Percentiles rank a stretch among this genome's conserved stretches.
Evolutionary conservation across 805 yeast species (phyloP).

Genomic region (Candida krabiensis): DNA sequence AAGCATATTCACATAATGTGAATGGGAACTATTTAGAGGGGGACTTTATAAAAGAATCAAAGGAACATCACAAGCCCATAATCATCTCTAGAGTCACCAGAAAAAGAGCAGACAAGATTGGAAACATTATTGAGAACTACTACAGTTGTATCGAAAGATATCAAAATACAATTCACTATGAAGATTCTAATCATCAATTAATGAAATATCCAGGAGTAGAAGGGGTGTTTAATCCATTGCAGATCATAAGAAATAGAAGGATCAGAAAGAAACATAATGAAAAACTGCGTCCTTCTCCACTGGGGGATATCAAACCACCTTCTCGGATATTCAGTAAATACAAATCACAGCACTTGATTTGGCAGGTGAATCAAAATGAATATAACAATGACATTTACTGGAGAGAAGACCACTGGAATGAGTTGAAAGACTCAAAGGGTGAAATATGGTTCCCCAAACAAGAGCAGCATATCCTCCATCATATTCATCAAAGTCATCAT

Average conservation of each 20-base stretch:
- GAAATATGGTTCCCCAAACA: conserved; percentile 50
- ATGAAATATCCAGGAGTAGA: conserved; percentile 51
- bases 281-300: conserved; percentile 42
- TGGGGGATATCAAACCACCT: conserved; percentile 58
- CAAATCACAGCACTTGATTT: conserved; percentile 45
- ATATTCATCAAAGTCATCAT: too few relatives aligned
- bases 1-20: neutral
- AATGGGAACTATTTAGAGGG: neutral
- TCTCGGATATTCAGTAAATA: conserved; percentile 59
- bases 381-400: conserved; percentile 55
- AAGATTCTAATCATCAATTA: conserved; percentile 11
- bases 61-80: neutral
- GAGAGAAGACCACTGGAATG: conserved; percentile 57
- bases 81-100: conserved; percentile 37
- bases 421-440: conserved; percentile 45
- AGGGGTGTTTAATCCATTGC: conserved; percentile 78
- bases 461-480: too few relatives aligned
- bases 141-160: conserved; percentile 48
- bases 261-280: conserved; percentile 53
- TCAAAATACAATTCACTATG: conserved; percentile 31
- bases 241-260: conserved; percentile 72
- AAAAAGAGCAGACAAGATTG: conserved; percentile 50
- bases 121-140: conserved; percentile 47
- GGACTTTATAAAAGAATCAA: neutral
- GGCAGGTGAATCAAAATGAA: conserved; percentile 69